Base-by-base conservation (phyloP, 78 protist genomes). In the Anaeramoeba flamelloides region DNA sequence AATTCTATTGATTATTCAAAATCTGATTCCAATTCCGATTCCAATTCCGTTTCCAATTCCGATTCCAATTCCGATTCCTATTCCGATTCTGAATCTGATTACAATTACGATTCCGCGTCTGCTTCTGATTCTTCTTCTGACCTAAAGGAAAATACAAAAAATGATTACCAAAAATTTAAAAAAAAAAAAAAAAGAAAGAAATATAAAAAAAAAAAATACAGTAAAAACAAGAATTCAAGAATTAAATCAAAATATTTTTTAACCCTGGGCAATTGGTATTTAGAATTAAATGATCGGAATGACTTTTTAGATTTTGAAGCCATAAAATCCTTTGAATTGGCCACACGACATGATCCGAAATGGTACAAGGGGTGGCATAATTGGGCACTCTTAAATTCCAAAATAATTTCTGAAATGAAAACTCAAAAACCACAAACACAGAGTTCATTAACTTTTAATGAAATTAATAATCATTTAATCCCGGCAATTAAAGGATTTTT, bases 401-500 rank as follows among this genome's bases (percentile, higher is more conserved):
- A 53, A 26, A 17, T 53, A 26, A 17, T 53, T 53, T n/a, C n/a
- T n/a, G 69, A 53, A 53, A 26, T 8, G 34, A 53, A 53, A 8
- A 53, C 8, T 53, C 69, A 8, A 26, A 8, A 53, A 17, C 69
- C 69, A 53, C 69, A 26, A 26, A 26, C 69, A 26, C 69, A 8
- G 8, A 26, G 34, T 17, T 8, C 8, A 26, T 8, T 26, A 53
- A 53, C 69, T 26, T n/a, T n/a, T n/a, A n/a, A n/a, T n/a, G n/a
- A n/a, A n/a, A 8, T 8, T 17, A 53, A 17, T 26, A 53, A 53
- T 26, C 69, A 53, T 53, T 17, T 89, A 30, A 32, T 87, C 0
- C 86, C 91, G 0, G 38, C 78, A 8, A 36, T 76, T 17, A 33
- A 76, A 8, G 78, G 74, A 22, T 76, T 76, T 36, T 76, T 76